Percentiles rank a stretch among this genome's conserved stretches.
These are phyloP conservation scores for Nicotiana knightiana DNA, from an alignment of 257 asterid species.

Conservation along the genomic window DNA sequence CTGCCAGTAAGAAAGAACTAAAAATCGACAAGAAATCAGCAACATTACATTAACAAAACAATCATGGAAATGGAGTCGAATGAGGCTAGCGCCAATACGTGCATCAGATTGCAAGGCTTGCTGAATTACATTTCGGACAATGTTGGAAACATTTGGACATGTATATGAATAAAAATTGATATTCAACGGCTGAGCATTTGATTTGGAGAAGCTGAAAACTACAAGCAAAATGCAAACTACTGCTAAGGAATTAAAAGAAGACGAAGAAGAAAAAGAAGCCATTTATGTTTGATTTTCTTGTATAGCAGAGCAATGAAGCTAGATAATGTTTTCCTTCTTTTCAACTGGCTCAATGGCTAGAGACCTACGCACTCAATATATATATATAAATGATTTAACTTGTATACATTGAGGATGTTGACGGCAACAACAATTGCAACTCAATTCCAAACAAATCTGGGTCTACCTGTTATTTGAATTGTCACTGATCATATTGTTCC, in stretches of 20 bases:
- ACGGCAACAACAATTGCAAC: no score
- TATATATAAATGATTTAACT: neutral
- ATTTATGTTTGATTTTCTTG: constrained; percentile 11
- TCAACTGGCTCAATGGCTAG: neutral
- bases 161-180: constrained; percentile 41
- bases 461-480: no score
- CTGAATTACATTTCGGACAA: constrained; percentile 30
- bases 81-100: constrained; percentile 55
- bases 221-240: neutral
- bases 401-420: no score
- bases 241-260: neutral
- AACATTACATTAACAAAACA: constrained; percentile 45
- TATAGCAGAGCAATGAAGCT: neutral
- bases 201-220: constrained; percentile 10
- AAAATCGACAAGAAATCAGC: neutral
- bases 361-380: neutral
- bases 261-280: constrained; percentile 16
- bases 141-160: constrained; percentile 51
- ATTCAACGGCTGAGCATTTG: constrained; percentile 33
- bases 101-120: constrained; percentile 52
- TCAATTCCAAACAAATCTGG: no score
- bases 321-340: neutral
- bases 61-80: constrained; percentile 58
- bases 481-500: no score
- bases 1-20: neutral